phyloP scores from a whole-genome alignment of 1,139 yeast genomes.

The Nadsonia commutata region DNA sequence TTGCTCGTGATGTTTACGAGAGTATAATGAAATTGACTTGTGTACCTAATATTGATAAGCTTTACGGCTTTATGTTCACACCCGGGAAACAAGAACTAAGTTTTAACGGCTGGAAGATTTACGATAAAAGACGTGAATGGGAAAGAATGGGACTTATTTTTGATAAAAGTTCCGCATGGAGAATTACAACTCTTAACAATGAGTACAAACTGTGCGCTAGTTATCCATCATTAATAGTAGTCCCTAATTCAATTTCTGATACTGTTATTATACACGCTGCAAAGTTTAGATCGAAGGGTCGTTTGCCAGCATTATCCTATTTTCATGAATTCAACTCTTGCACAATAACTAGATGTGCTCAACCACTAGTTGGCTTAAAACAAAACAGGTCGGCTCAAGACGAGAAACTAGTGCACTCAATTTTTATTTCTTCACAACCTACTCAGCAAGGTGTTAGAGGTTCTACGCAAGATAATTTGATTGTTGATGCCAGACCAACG shows the following conservation, averaged over 20 bases:
- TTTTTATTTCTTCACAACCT: conserved; percentile 35
- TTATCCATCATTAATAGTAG: conserved; percentile 54
- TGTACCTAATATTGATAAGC: conserved; percentile 35
- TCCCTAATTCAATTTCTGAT: conserved; percentile 68
- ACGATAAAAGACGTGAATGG: conserved; percentile 51
- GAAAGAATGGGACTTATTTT: conserved; percentile 33
- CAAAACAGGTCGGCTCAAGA: conserved; percentile 85
- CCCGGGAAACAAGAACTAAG: conserved; percentile 42
- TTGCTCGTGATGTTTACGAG: conserved; percentile 59
- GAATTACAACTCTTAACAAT: conserved; percentile 48
- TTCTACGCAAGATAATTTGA: conserved; percentile 40
- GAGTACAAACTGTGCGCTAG: conserved; percentile 59
- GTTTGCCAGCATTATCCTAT: conserved; percentile 75
- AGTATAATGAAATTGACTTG: conserved; percentile 55
- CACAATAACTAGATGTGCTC: conserved; percentile 78
- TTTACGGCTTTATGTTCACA: conserved; percentile 57
- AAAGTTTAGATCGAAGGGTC: conserved; percentile 67
- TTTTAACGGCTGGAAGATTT: conserved; percentile 58
- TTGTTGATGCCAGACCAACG: conserved; percentile 83
- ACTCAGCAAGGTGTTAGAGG: conserved; percentile 17
- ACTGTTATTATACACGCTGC: conserved; percentile 71
- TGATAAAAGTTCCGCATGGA: conserved; percentile 36
- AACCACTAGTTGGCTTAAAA: conserved; percentile 83
- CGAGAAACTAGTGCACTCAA: conserved; percentile 63
- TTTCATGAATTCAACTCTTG: conserved; percentile 55